A percentile compares a stretch with the other conserved stretches of the same genome.
Evolutionary conservation across 169 alveolate genomes (phyloP).

Genomic region (Plasmodium gonderi): DNA sequence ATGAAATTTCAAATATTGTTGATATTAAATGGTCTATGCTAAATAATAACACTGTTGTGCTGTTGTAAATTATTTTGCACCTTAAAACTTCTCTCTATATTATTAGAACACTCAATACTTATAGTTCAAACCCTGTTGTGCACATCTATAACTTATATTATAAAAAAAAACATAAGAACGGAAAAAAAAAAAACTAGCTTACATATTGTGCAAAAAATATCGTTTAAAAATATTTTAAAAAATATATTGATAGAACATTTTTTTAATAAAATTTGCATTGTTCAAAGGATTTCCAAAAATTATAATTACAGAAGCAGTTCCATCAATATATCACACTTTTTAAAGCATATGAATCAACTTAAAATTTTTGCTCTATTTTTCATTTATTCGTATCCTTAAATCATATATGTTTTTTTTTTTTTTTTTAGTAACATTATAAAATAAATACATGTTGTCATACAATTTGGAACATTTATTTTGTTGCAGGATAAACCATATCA

Average conservation of each 20-base stretch:
- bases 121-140: not conserved
- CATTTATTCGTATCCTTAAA: not conserved
- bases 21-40: not conserved
- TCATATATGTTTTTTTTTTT: not conserved
- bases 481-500: not conserved
- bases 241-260: not conserved
- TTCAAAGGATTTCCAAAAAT: not conserved
- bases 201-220: not conserved
- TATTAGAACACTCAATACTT: not conserved
- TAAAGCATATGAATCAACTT: not conserved
- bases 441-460: not conserved
- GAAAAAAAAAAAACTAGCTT: not conserved
- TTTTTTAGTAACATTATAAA: not conserved
- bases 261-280: not conserved
- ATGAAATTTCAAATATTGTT: not conserved
- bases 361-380: not conserved
- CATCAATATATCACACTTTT: not conserved
- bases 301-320: not conserved
- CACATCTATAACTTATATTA: not conserved
- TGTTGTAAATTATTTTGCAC: not conserved
- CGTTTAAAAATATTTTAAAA: not conserved
- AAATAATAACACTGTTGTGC: not conserved
- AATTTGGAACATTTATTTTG: not conserved
- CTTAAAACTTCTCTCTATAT: not conserved
- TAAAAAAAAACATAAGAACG: not conserved